A percentile compares a stretch with the other conserved stretches of the same genome.
Evolutionary conservation across 495 filamentous ascomycete genomes (phyloP).

Genomic region (Annulohypoxylon stygium): DNA sequence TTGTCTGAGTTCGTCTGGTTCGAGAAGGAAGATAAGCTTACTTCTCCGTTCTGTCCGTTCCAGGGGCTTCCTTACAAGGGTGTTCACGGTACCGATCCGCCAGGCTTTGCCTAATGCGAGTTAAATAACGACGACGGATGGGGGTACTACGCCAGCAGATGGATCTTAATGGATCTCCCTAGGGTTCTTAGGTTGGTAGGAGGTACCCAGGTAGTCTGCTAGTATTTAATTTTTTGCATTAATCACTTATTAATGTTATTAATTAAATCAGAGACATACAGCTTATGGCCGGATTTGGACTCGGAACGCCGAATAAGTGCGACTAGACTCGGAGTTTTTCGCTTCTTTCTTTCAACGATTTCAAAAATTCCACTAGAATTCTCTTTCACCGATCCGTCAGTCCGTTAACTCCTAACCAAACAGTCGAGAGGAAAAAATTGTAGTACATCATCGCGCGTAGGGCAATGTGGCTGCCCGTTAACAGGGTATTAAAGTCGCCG

Average conservation of each 20-base stretch:
- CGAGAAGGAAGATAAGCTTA: slow-evolving; percentile 19
- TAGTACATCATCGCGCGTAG: not conserved
- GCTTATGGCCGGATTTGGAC: not conserved
- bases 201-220: too few species aligned
- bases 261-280: slow-evolving; percentile 8
- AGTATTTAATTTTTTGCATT: slow-evolving; percentile 9
- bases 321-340: slow-evolving; percentile 32
- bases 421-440: not conserved
- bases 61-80: not conserved
- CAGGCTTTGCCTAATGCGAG: not conserved
- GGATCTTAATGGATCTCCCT: not conserved
- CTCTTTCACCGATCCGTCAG: not conserved
- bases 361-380: not conserved
- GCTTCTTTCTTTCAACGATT: slow-evolving; percentile 3
- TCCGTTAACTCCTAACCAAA: not conserved
- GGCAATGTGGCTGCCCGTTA: not conserved
- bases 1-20: too few species aligned
- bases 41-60: slow-evolving; percentile 5
- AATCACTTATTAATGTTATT: not conserved
- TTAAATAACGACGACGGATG: not conserved
- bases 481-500: not conserved
- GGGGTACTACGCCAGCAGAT: not conserved
- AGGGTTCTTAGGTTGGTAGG: not conserved
- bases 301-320: slow-evolving; percentile 17
- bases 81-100: slow-evolving; percentile 18